Percentiles rank a stretch among this genome's conserved stretches.
Evolutionary conservation across 2,329 filamentous ascomycete genomes (phyloP).

Genomic region (Cladosporium sp.): DNA sequence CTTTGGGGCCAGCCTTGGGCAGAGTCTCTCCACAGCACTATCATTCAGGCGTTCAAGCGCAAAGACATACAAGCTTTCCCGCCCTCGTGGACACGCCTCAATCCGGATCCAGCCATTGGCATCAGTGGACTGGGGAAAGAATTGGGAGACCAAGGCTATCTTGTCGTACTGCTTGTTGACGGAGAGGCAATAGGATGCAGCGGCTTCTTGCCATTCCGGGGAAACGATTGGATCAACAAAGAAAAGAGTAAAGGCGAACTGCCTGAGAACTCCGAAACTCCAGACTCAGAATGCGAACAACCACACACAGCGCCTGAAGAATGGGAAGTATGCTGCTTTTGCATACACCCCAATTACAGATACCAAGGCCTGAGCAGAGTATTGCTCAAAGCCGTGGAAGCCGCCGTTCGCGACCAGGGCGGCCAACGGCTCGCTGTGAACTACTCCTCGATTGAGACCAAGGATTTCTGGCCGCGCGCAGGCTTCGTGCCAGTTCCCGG

Average conservation of each 20-base stretch:
- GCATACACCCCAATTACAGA: constrained; percentile 27
- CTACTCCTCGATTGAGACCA: constrained; percentile 30
- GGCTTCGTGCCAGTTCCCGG: constrained; percentile 28
- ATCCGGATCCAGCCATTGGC: constrained; percentile 22
- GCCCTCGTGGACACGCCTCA: constrained; percentile 30
- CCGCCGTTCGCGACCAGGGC: constrained; percentile 24
- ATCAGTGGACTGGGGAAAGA: constrained; percentile 26
- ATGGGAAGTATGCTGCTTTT: constrained; percentile 35
- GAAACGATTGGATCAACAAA: constrained; percentile 28
- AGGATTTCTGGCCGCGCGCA: constrained; percentile 29
- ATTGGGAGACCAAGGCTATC: constrained; percentile 26
- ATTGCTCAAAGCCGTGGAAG: constrained; percentile 23
- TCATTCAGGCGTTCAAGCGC: constrained; percentile 27
- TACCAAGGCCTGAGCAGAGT: constrained; percentile 24
- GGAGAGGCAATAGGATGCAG: constrained; percentile 28
- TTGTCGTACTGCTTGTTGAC: constrained; percentile 25
- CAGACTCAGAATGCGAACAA: not conserved
- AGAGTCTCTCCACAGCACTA: constrained; percentile 27
- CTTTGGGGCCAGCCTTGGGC: constrained; percentile 29
- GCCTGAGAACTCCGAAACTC: not conserved
- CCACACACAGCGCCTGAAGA: constrained; percentile 1
- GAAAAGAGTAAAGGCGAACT: constrained; percentile 4
- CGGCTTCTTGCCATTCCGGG: constrained; percentile 29
- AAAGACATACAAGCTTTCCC: constrained; percentile 30
- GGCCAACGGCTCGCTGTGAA: constrained; percentile 26